Percentiles rank a stretch among this genome's conserved stretches.
These are phyloP conservation scores for Piromyces finnis DNA, from an alignment of 192 early-diverging fungal genomes.

Conservation along the genomic window DNA sequence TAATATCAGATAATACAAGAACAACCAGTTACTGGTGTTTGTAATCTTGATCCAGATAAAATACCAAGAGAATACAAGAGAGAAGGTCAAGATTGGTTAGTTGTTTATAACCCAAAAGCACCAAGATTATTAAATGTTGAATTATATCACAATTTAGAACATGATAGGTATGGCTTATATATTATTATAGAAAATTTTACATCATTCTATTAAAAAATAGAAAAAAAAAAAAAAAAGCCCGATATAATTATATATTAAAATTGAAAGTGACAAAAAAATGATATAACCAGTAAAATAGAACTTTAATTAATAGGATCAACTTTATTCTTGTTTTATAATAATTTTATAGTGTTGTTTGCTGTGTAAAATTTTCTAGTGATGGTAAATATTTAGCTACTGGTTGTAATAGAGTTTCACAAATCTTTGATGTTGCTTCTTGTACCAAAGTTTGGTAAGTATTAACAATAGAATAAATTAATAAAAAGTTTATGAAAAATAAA, in stretches of 20 bases:
- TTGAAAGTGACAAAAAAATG: no score
- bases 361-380: conserved; percentile 85
- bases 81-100: conserved; percentile 78
- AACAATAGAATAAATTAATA: no score
- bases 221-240: no score
- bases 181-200: no score
- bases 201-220: no score
- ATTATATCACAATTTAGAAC: conserved; percentile 26
- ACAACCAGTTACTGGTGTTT: conserved; percentile 23
- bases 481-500: no score
- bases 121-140: conserved; percentile 11
- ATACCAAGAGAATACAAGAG: conserved; percentile 49
- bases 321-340: no score
- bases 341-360: conserved; percentile 72
- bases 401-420: conserved; percentile 74
- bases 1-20: background rate
- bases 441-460: conserved; percentile 44
- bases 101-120: conserved; percentile 25
- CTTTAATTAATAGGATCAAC: no score
- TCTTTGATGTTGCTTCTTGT: conserved; percentile 71
- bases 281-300: no score
- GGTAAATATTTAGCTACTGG: conserved; percentile 85
- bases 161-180: conserved; percentile 29
- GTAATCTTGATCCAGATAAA: conserved; percentile 61
- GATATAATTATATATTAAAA: no score